Evolutionary conservation across 768 basidiomycete species (phyloP).

Genomic region (Tricholoma saponaceum): DNA sequence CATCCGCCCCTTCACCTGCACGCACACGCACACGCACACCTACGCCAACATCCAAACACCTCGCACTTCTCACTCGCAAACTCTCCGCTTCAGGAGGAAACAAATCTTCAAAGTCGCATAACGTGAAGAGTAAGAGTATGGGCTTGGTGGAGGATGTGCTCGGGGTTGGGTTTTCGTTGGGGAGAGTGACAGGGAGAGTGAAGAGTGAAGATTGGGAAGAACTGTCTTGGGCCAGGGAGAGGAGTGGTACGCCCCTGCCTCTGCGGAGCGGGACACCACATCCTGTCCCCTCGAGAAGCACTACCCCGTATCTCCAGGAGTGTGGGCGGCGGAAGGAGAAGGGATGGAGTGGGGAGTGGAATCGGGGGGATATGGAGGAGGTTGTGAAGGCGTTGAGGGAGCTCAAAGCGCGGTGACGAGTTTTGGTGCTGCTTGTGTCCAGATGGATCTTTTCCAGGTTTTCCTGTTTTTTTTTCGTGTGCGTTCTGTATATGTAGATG

Average conservation of each 20-base stretch:
- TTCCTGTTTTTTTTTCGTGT: background rate
- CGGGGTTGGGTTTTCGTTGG: background rate
- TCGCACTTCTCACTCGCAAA: background rate
- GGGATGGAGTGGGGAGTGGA: slow-evolving; percentile 25
- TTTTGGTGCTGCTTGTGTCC: background rate
- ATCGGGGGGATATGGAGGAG: slow-evolving; percentile 18
- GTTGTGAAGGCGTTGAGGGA: slow-evolving; percentile 7
- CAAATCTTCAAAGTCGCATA: background rate
- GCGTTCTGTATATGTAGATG: background rate
- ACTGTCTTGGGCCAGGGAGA: background rate
- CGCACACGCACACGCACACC: background rate
- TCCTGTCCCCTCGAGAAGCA: background rate
- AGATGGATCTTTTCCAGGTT: background rate
- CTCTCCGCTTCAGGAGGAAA: background rate
- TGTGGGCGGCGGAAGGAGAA: slow-evolving; percentile 11
- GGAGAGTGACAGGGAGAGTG: background rate
- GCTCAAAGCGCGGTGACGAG: background rate
- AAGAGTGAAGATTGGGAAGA: background rate
- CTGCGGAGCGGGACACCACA: background rate
- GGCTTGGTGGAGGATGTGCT: background rate
- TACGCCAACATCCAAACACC: background rate
- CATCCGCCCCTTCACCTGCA: background rate
- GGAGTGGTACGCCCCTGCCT: background rate
- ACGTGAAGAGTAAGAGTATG: background rate
- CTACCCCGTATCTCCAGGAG: background rate